phyloP scores from a whole-genome alignment of 2,329 filamentous ascomycete genomes.

The Eutypella sp. region DNA sequence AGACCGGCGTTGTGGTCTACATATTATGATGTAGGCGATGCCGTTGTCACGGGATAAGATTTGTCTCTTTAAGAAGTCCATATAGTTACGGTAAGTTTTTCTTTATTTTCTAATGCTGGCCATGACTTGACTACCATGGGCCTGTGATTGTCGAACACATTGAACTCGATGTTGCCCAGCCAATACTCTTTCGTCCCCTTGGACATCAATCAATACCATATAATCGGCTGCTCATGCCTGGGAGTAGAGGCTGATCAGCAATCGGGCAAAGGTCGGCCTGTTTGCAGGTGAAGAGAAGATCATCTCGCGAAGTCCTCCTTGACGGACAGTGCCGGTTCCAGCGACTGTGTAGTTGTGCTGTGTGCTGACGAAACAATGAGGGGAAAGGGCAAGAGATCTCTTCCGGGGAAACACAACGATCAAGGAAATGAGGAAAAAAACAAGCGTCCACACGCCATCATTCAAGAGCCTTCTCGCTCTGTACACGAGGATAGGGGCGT shows the following conservation, averaged over 20 bases:
- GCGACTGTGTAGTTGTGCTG: slow-evolving; percentile 12
- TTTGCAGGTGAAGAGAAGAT: slow-evolving; percentile 8
- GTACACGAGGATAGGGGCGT: slow-evolving; percentile 18
- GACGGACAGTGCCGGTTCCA: slow-evolving; percentile 8
- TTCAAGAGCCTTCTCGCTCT: slow-evolving; percentile 21
- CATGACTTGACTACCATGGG: not conserved
- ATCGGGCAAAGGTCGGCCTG: not conserved
- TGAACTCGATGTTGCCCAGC: slow-evolving; percentile 6
- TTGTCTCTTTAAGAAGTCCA: not conserved
- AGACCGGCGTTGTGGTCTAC: too few species aligned
- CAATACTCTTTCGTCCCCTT: slow-evolving; percentile 7
- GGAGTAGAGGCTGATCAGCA: not conserved
- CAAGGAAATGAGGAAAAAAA: slow-evolving; percentile 23
- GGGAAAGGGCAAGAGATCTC: slow-evolving; percentile 23
- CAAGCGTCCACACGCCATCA: slow-evolving; percentile 19
- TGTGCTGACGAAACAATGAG: slow-evolving; percentile 20
- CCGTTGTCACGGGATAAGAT: not conserved
- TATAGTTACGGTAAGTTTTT: not conserved
- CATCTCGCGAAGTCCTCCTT: not conserved
- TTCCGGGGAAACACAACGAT: slow-evolving; percentile 22
- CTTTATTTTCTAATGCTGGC: slow-evolving; percentile 2
- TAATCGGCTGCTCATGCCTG: not conserved
- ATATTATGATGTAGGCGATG: too few species aligned
- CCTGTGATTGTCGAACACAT: slow-evolving; percentile 8
- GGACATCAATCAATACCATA: slow-evolving; percentile 6